Conservation (phyloP, 2,329 filamentous ascomycete genomes). For the Cucurbitaria berberidis region DNA sequence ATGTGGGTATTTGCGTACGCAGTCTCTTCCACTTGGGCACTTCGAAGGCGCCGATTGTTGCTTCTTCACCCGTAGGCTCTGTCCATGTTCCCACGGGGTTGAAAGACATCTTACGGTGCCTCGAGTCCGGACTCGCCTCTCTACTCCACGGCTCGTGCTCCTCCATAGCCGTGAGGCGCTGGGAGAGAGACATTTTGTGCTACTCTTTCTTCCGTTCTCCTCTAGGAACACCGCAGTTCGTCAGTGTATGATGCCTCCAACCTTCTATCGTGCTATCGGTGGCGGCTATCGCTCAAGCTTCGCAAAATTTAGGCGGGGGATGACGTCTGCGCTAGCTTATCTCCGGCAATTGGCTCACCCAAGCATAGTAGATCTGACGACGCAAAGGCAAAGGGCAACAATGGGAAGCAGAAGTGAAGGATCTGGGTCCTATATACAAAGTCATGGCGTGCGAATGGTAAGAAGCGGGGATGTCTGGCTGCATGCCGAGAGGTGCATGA, state of each 20-base stretch:
- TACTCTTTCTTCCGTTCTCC: not conserved
- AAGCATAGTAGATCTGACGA: slow-evolving; percentile 1
- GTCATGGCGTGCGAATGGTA: not conserved
- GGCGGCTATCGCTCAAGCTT: not conserved
- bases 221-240: not conserved
- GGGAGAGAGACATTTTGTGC: slow-evolving; percentile 47
- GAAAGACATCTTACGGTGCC: slow-evolving; percentile 57
- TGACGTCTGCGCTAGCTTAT: slow-evolving; percentile 14
- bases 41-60: slow-evolving; percentile 58
- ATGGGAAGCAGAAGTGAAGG: slow-evolving; percentile 1
- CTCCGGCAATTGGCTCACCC: slow-evolving; percentile 10
- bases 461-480: not conserved
- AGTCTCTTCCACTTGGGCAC: slow-evolving; percentile 61
- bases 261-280: not conserved
- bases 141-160: slow-evolving; percentile 51
- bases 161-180: slow-evolving; percentile 50
- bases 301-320: slow-evolving; percentile 7
- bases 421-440: slow-evolving; percentile 24
- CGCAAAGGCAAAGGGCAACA: not conserved
- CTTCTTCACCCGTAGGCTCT: slow-evolving; percentile 47
- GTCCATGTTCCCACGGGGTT: slow-evolving; percentile 58
- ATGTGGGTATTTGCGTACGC: slow-evolving; percentile 46
- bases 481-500: slow-evolving; percentile 16
- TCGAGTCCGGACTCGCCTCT: slow-evolving; percentile 43
- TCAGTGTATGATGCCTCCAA: not conserved